phyloP scores from a whole-genome alignment of 805 yeast species.

The Hermanozyma aechmeae region DNA sequence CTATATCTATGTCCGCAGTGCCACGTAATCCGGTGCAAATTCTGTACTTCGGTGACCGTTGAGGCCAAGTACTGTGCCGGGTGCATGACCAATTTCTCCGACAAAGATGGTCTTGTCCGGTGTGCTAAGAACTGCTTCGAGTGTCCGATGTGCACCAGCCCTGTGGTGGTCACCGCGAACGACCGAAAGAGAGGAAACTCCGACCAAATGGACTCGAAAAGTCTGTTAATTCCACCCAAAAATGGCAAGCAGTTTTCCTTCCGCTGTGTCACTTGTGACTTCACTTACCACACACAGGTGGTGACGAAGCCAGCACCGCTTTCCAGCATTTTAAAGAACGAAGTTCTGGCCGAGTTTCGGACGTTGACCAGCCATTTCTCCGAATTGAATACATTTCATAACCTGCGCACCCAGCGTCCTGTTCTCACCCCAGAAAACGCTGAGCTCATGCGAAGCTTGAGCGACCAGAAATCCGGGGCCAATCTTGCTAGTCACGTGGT shows the following conservation, averaged over 20 bases:
- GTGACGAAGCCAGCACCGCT: slow-evolving; percentile 10
- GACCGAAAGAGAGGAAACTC: no score
- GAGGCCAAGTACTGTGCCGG: slow-evolving; percentile 27
- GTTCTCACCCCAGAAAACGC: no score
- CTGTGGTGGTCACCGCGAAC: no score
- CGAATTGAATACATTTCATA: no score
- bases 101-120: slow-evolving; percentile 9
- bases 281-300: slow-evolving; percentile 6
- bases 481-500: no score
- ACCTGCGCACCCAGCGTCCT: no score
- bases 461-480: no score
- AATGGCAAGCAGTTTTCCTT: slow-evolving; percentile 6
- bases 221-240: not conserved
- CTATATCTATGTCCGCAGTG: slow-evolving; percentile 30
- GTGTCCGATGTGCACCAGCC: slow-evolving; percentile 34
- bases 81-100: slow-evolving; percentile 27
- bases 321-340: slow-evolving; percentile 6
- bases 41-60: slow-evolving; percentile 16
- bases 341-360: no score
- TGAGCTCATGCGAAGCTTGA: no score
- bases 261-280: slow-evolving; percentile 7
- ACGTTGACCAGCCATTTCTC: no score
- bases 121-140: slow-evolving; percentile 32
- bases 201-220: no score
- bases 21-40: slow-evolving; percentile 18